Base-by-base conservation (phyloP, 1,284 basidiomycete species). In the Fomitopsis betulina region DNA sequence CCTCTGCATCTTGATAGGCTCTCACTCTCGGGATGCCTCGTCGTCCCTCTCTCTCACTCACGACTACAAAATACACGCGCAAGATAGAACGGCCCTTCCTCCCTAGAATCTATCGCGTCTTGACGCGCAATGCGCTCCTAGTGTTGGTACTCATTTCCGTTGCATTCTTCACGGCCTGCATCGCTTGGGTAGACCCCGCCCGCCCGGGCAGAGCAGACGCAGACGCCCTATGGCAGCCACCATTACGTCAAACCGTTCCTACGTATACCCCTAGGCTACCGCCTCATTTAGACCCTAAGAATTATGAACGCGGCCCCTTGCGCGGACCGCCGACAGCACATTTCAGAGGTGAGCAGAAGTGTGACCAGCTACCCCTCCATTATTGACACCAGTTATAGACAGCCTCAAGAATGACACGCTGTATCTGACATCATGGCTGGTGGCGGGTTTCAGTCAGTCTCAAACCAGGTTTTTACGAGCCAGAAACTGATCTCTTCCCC, bases 341-440 rank as follows among this genome's bases (percentile, higher is more conserved):
- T 45, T 83, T 83, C 64, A 69, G 79, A 76, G 80, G 81, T 79
- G 55, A 47, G 45, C 21, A 15, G 13, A 37, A 15, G 5, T 15
- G 35, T 37, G 19, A 21, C 25, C 21, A 10, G 12, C 6, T 25
- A 13, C 12, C 2, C 19, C 4, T 8, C 21, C 42, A 5, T 4
- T 25, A 23, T 43, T 43, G 19, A 25, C 7, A 40, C 15, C 17
- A 8, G 25, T 23, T 25, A 13, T 53, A 79, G 80, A 80, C 55
- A 80, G 85, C 59, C 69, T 88, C 27, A 75, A 76, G 21, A 72
- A 78, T 25, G 81, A 84, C 55, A 74, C 75, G 2, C 73, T 80
- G 58, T 88, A 87, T 61, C 77, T 88, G 54, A 84, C 85, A 0
- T 82, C 82, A 8, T 88, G 83, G 82, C 73, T 82, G 40, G 79